Evolutionary conservation across 495 filamentous ascomycete species (phyloP).

Genomic region (Elasticomyces elasticus): DNA sequence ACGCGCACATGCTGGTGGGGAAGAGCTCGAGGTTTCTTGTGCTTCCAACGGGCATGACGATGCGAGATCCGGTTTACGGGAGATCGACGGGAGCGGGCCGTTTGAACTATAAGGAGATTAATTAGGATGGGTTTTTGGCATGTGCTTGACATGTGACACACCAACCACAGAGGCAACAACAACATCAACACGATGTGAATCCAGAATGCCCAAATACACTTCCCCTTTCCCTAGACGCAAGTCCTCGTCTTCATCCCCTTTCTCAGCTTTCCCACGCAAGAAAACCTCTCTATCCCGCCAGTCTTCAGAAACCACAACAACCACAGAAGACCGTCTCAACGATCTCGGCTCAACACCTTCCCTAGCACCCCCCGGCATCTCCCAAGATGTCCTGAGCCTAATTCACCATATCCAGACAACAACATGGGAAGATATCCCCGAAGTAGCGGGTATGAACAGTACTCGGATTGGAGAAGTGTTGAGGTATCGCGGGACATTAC

Average conservation of each 20-base stretch:
- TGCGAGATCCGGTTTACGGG: no score
- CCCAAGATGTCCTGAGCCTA: constrained; percentile 55
- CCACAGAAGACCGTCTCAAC: constrained; percentile 45
- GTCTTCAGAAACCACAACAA: constrained; percentile 31
- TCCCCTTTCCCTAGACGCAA: constrained; percentile 22
- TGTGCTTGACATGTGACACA: no score
- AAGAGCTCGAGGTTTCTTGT: background rate
- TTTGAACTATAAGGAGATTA: no score
- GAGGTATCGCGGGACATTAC: constrained; percentile 54
- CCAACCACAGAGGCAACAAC: background rate
- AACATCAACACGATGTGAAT: background rate
- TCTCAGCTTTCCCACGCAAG: constrained; percentile 4
- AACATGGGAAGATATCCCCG: constrained; percentile 64
- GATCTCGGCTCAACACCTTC: constrained; percentile 46
- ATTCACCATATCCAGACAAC: constrained; percentile 48
- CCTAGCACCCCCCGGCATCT: constrained; percentile 42
- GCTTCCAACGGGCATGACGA: no score
- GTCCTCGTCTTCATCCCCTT: constrained; percentile 7
- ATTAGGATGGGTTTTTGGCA: no score
- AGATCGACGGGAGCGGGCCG: no score
- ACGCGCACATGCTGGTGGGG: background rate
- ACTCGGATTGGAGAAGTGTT: constrained; percentile 60
- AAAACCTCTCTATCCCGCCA: constrained; percentile 6
- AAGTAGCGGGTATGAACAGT: constrained; percentile 62
- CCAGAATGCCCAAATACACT: constrained; percentile 8